A percentile compares a stretch with the other conserved stretches of the same genome.
These are phyloP conservation scores for Pilatotrama ljubarskyi DNA, from an alignment of 768 basidiomycete genomes.

Conservation along the genomic window DNA sequence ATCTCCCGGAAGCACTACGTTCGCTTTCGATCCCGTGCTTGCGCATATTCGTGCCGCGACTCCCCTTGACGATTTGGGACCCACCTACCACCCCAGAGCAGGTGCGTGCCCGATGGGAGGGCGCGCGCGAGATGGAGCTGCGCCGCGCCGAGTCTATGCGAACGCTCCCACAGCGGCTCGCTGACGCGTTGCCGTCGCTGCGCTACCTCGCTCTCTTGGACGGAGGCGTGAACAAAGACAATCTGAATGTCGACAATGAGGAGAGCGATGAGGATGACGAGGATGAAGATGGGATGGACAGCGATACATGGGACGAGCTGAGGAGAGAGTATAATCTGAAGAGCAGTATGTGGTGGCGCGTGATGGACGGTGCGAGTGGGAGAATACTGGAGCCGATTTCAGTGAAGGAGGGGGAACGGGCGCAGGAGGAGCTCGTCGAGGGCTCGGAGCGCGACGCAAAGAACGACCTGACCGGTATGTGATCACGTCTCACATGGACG, in stretches of 20 bases:
- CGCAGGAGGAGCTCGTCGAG: neutral
- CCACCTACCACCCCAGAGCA: too few relatives aligned
- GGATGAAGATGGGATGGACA: neutral
- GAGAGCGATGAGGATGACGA: too few relatives aligned
- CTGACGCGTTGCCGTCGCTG: neutral
- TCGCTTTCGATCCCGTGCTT: neutral
- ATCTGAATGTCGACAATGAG: too few relatives aligned
- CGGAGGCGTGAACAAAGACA: neutral
- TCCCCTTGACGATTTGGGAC: neutral
- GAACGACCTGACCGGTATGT: too few relatives aligned
- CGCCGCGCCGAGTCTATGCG: neutral
- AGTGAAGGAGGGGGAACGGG: neutral
- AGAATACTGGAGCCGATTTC: neutral
- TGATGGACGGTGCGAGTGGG: neutral
- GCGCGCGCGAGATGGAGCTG: neutral
- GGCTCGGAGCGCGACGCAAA: neutral
- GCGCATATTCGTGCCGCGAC: neutral
- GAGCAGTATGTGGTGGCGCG: neutral
- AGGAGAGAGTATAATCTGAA: neutral
- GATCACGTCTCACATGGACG: too few relatives aligned
- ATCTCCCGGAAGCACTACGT: neutral
- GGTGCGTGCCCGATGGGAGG: neutral
- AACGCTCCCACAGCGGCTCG: neutral
- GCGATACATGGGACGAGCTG: constrained; percentile 8
- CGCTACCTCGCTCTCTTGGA: constrained; percentile 4